phyloP scores from a whole-genome alignment of 2,329 filamentous ascomycete species.

The Arthrobotrys sphaeroides region DNA sequence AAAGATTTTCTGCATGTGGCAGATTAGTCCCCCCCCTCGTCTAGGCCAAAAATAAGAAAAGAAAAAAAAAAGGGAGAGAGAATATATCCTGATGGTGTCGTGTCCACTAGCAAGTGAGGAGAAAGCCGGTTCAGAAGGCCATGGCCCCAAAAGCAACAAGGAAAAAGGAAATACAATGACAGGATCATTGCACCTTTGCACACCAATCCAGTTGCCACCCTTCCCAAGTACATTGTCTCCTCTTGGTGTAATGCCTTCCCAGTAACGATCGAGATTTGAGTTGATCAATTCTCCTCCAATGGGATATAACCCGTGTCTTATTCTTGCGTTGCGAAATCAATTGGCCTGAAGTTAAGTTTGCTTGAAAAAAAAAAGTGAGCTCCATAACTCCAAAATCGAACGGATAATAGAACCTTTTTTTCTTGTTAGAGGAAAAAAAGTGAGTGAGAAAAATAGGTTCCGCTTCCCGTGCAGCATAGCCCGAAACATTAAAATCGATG shows the following conservation, averaged over 20 bases:
- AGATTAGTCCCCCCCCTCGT: slow-evolving; percentile 54
- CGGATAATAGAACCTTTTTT: slow-evolving; percentile 45
- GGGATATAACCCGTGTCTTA: slow-evolving; percentile 54
- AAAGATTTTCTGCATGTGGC: slow-evolving; percentile 55
- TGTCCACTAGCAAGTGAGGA: slow-evolving; percentile 54
- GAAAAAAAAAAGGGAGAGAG: slow-evolving; percentile 25
- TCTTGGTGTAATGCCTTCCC: slow-evolving; percentile 39
- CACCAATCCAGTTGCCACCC: slow-evolving; percentile 53
- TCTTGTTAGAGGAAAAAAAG: slow-evolving; percentile 38
- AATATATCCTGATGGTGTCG: slow-evolving; percentile 55
- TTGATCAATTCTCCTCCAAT: slow-evolving; percentile 55
- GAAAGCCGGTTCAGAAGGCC: slow-evolving; percentile 54
- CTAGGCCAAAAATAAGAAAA: slow-evolving; percentile 50
- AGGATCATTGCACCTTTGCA: slow-evolving; percentile 54
- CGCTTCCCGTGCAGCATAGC: slow-evolving; percentile 53
- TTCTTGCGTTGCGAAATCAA: slow-evolving; percentile 53
- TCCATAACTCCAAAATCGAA: slow-evolving; percentile 53
- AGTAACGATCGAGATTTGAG: slow-evolving; percentile 50
- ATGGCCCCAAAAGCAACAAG: slow-evolving; percentile 50
- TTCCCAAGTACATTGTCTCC: slow-evolving; percentile 30
- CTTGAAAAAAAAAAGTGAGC: slow-evolving; percentile 53
- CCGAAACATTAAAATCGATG: slow-evolving; percentile 52
- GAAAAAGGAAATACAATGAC: slow-evolving; percentile 54
- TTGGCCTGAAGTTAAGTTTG: slow-evolving; percentile 53
- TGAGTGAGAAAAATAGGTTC: slow-evolving; percentile 33